phyloP scores from a whole-genome alignment of 225 moss, liverwort and hornwort genomes.

The Sphagnum contortum region DNA sequence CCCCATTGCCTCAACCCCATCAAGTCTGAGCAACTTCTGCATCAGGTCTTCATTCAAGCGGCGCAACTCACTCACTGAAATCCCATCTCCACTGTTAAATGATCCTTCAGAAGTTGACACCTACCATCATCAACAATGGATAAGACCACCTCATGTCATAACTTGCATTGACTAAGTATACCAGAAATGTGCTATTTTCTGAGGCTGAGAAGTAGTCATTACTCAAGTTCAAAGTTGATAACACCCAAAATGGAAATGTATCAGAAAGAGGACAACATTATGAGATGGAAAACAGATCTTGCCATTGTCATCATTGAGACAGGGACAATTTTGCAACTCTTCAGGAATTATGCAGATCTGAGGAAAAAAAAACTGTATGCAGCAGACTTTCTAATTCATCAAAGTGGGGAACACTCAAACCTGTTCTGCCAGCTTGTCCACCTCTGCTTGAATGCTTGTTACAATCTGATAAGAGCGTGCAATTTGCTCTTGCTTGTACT shows the following conservation, averaged over 20 bases:
- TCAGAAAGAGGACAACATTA: too few relatives aligned
- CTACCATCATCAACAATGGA: conserved; percentile 17
- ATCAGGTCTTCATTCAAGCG: conserved; percentile 84
- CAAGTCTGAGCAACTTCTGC: conserved; percentile 89
- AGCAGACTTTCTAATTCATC: too few relatives aligned
- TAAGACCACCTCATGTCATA: neutral
- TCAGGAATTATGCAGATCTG: conserved; percentile 1
- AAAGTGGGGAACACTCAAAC: conserved; percentile 23
- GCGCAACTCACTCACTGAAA: conserved; percentile 55
- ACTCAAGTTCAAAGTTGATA: too few relatives aligned
- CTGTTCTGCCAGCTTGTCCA: conserved; percentile 72
- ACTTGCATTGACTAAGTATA: neutral
- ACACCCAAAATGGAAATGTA: too few relatives aligned
- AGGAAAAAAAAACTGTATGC: conserved; percentile 19
- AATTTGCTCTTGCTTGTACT: conserved; percentile 81
- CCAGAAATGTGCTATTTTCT: too few relatives aligned
- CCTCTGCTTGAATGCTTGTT: conserved; percentile 51
- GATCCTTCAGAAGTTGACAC: conserved; percentile 48
- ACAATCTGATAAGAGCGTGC: conserved; percentile 80
- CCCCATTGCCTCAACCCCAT: conserved; percentile 88
- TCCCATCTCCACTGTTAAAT: conserved; percentile 40
- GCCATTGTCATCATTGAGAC: too few relatives aligned
- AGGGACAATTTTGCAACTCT: too few relatives aligned
- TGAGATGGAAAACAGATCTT: too few relatives aligned
- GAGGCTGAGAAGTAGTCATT: too few relatives aligned